Evolutionary conservation across 331 rosid species (phyloP).

Genomic region (Malus hybrid): DNA sequence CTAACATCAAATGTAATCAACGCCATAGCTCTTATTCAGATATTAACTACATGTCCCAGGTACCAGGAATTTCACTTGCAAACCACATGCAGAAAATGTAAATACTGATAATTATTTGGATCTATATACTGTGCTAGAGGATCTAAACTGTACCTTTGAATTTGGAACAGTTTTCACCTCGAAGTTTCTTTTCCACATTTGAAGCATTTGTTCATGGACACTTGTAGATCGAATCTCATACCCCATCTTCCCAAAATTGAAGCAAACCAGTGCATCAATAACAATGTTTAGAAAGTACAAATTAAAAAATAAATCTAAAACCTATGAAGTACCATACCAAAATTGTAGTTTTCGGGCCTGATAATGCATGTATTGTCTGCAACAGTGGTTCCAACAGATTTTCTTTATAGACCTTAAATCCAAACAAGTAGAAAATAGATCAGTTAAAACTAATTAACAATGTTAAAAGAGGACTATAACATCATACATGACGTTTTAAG

Average conservation of each 20-base stretch:
- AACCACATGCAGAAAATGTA: background rate
- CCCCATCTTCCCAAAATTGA: slow-evolving; percentile 58
- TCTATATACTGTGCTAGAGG: background rate
- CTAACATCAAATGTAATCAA: background rate
- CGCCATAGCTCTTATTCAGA: background rate
- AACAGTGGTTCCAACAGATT: slow-evolving; percentile 79
- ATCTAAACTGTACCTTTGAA: slow-evolving; percentile 52
- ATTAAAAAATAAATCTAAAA: background rate
- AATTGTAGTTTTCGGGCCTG: slow-evolving; percentile 80
- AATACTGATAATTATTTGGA: background rate
- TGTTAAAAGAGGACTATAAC: background rate
- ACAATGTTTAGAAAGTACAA: background rate
- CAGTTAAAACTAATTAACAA: background rate
- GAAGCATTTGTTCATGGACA: slow-evolving; percentile 95
- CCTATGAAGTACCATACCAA: slow-evolving; percentile 34
- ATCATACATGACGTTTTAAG: background rate
- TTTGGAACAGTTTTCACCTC: slow-evolving; percentile 69
- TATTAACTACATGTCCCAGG: background rate
- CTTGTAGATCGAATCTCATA: slow-evolving; percentile 80
- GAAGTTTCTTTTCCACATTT: slow-evolving; percentile 73
- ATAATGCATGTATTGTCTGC: slow-evolving; percentile 70
- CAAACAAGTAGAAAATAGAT: slow-evolving; percentile 3
- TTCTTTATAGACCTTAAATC: slow-evolving; percentile 72
- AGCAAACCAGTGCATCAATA: background rate
- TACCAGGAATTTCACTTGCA: background rate